Conservation (phyloP, 2,329 filamentous ascomycete genomes). For the Cercospora brassicicola region DNA sequence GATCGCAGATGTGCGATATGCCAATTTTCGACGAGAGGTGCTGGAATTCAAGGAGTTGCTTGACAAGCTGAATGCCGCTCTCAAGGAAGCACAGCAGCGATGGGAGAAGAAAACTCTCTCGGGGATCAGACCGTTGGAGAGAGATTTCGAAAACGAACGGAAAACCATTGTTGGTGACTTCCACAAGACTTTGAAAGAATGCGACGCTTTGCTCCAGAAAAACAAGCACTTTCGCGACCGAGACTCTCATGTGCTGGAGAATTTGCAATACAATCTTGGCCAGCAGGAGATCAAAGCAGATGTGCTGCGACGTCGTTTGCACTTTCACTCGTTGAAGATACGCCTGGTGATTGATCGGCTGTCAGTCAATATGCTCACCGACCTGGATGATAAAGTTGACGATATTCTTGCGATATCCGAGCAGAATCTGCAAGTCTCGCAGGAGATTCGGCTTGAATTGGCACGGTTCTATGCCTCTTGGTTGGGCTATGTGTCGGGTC, state of each 20-base stretch:
- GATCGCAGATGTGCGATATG: conserved; percentile 24
- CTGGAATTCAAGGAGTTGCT: conserved; percentile 24
- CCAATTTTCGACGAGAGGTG: conserved; percentile 28
- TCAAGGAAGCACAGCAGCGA: conserved; percentile 21
- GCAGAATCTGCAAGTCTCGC: conserved; percentile 15
- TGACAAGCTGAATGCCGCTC: conserved; percentile 19
- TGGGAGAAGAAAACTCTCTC: conserved; percentile 10
- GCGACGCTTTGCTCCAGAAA: conserved; percentile 25
- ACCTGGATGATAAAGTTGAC: conserved; percentile 24
- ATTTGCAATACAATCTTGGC: conserved; percentile 22
- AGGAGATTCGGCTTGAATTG: conserved; percentile 22
- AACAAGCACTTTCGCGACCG: conserved; percentile 23
- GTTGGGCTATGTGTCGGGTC: conserved; percentile 17
- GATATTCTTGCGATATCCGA: conserved; percentile 25
- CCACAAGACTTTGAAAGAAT: conserved; percentile 25
- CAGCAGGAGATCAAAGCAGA: conserved; percentile 24
- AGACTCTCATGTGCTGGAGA: conserved; percentile 24
- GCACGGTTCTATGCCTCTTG: conserved; percentile 13
- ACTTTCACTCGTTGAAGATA: conserved; percentile 30
- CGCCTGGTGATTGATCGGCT: conserved; percentile 26
- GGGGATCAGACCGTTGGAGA: conserved; percentile 17
- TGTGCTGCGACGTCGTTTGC: conserved; percentile 25
- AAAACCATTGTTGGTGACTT: conserved; percentile 29
- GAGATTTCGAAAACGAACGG: conserved; percentile 25
- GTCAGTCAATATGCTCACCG: conserved; percentile 22